Evolutionary conservation across 2,329 filamentous ascomycete genomes (phyloP).

Genomic region (Talaromyces sp.): DNA sequence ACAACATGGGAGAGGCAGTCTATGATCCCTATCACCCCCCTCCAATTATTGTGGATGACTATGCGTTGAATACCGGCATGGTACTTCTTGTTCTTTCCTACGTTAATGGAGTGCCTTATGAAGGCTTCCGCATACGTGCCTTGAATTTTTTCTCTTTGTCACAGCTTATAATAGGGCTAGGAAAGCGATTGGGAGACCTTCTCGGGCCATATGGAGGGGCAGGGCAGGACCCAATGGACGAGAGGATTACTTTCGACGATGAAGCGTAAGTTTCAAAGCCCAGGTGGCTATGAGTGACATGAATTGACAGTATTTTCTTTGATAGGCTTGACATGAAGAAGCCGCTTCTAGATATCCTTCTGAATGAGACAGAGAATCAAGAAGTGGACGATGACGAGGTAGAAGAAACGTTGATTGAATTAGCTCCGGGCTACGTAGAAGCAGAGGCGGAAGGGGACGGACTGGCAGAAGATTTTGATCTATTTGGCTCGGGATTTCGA

Average conservation of each 20-base stretch:
- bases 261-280: constrained; percentile 1
- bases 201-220: background rate
- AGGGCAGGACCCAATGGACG: background rate
- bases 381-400: constrained; percentile 1
- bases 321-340: constrained; percentile 1
- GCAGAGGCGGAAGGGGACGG: constrained; percentile 2
- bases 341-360: background rate
- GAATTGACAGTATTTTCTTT: constrained; percentile 1
- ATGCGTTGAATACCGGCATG: background rate
- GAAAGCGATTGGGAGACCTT: background rate
- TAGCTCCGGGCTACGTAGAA: constrained; percentile 3
- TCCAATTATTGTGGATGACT: background rate
- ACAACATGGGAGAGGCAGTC: background rate
- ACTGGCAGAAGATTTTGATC: background rate
- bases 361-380: constrained; percentile 2
- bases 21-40: background rate
- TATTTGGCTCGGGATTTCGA: constrained; percentile 3
- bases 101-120: background rate
- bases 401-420: background rate
- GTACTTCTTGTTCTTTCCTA: background rate
- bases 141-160: background rate
- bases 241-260: background rate
- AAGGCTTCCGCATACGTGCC: background rate
- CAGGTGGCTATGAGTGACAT: background rate
- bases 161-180: background rate